Evolutionary conservation across 768 basidiomycete species (phyloP).

Genomic region (Chalciporus sphaerocephalus): DNA sequence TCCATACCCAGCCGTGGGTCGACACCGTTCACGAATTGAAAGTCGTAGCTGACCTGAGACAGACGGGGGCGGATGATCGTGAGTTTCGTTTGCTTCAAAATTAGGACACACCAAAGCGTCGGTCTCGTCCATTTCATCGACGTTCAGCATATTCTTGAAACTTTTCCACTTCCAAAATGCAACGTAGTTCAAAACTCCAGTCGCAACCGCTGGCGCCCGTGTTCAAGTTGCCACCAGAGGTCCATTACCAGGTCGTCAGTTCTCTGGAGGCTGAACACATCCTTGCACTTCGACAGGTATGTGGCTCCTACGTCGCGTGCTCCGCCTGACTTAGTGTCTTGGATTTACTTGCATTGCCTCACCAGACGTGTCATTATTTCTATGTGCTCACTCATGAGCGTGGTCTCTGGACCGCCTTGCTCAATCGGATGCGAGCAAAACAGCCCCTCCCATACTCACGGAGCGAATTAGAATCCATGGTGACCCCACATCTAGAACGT

Average conservation of each 20-base stretch:
- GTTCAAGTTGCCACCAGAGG: conserved; percentile 16
- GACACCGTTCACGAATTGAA: background rate
- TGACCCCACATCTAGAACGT: conserved; percentile 10
- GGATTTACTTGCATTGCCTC: background rate
- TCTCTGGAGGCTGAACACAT: conserved; percentile 15
- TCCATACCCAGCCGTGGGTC: too few species aligned
- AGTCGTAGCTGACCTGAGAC: background rate
- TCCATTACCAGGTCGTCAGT: conserved; percentile 11
- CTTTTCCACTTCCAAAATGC: too few species aligned
- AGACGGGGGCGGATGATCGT: background rate
- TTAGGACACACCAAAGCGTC: background rate
- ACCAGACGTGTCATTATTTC: conserved; percentile 25
- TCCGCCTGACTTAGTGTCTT: background rate
- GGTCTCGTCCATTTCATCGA: too few species aligned
- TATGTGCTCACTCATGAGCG: conserved; percentile 13
- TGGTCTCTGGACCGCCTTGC: conserved; percentile 18
- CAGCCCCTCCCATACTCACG: conserved; percentile 16
- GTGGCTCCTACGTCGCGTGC: background rate
- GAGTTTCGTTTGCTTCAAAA: background rate
- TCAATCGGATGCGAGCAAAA: conserved; percentile 5
- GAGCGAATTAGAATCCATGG: conserved; percentile 11
- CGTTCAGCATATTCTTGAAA: too few species aligned
- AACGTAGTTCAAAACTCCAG: too few species aligned
- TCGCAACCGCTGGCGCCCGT: background rate
- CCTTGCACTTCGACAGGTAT: conserved; percentile 18